Evolutionary conservation across 257 asterid genomes (phyloP), one percentile per base, ranked within the genome.

Genomic region (Scutellaria barbata): DNA sequence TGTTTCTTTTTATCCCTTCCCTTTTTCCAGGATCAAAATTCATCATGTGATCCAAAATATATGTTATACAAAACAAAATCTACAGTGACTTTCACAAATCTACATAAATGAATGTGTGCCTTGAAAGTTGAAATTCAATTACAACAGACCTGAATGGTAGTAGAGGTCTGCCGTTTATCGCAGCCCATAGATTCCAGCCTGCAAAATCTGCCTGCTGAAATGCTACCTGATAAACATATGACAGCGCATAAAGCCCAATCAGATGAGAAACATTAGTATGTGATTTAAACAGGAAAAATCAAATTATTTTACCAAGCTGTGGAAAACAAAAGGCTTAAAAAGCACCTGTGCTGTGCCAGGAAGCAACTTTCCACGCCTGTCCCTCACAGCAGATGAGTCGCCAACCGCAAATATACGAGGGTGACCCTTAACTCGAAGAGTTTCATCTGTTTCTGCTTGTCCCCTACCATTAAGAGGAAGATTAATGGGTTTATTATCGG

Each of bases 181-280:
- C 96, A 72, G 99, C 99, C 99, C 99, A 94, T 9, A 94, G 76
- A 85, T 91, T 94, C 99, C 99, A 94, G 85, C 96, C 97, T 16
- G 96, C 88, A 77, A 91, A 89, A 82, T 94, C 99, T 50, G 99
- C 96, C 84, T 94, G 96, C 81, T 94, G 99, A 76, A 90, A 89
- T 72, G 99, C 99, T 66, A 94, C 99, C 96, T 93, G 85, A 35
- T 52, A 80, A 13, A 62, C 51, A 73, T 35, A 65, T 58, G 66
- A 71, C 54, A 76, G 68, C 73, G 64, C 37, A 45, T 39, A 78
- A 40, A 71, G 18, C 46, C 46, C 42, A 76, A 72, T 22, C 60
- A 63, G 37, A 63, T 20, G 14, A 68, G 41, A 55, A 16, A 59
- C 20, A 57, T 61, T 30, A 52, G 25, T 52, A 55, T 17, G 57